phyloP scores from a whole-genome alignment of 352 stramenopile species.

The Globisporangium cederbergense region DNA sequence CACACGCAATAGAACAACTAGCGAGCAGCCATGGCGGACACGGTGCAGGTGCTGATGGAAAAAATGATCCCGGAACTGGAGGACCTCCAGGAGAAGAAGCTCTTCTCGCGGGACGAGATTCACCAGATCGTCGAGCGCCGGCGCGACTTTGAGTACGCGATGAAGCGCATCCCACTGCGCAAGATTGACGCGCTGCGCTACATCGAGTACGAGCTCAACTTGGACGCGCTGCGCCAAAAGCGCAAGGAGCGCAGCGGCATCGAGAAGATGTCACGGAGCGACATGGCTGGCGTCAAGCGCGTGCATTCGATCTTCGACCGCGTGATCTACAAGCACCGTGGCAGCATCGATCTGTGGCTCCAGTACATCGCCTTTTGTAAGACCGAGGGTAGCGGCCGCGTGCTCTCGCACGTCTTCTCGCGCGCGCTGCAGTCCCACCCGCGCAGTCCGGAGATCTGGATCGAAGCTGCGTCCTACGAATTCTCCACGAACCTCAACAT shows the following conservation, averaged over 20 bases:
- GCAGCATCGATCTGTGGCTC: slow-evolving; percentile 88
- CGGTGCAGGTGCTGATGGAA: slow-evolving; percentile 91
- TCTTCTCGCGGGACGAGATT: slow-evolving; percentile 88
- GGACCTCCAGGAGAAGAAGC: slow-evolving; percentile 83
- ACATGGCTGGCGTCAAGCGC: slow-evolving; percentile 62
- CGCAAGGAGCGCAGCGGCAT: slow-evolving; percentile 75
- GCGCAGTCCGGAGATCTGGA: slow-evolving; percentile 85
- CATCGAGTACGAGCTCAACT: slow-evolving; percentile 92
- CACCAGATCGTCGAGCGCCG: slow-evolving; percentile 88
- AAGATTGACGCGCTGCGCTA: slow-evolving; percentile 93
- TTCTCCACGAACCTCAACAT: slow-evolving; percentile 85
- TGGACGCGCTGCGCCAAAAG: slow-evolving; percentile 84
- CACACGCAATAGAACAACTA: slow-evolving; percentile 7
- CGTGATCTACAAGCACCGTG: slow-evolving; percentile 84
- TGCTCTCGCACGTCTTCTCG: slow-evolving; percentile 80
- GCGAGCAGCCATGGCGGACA: slow-evolving; percentile 84
- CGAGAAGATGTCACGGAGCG: slow-evolving; percentile 68
- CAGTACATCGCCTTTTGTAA: slow-evolving; percentile 90
- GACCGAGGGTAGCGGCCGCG: slow-evolving; percentile 56
- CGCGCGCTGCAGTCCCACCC: slow-evolving; percentile 85
- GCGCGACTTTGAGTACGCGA: slow-evolving; percentile 91
- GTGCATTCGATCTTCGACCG: slow-evolving; percentile 88
- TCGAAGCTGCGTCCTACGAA: slow-evolving; percentile 89
- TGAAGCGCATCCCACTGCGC: slow-evolving; percentile 83
- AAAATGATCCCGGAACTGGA: slow-evolving; percentile 94